Conservation (phyloP, 345 rosid genomes). For the Eucalyptus camaldulensis region DNA sequence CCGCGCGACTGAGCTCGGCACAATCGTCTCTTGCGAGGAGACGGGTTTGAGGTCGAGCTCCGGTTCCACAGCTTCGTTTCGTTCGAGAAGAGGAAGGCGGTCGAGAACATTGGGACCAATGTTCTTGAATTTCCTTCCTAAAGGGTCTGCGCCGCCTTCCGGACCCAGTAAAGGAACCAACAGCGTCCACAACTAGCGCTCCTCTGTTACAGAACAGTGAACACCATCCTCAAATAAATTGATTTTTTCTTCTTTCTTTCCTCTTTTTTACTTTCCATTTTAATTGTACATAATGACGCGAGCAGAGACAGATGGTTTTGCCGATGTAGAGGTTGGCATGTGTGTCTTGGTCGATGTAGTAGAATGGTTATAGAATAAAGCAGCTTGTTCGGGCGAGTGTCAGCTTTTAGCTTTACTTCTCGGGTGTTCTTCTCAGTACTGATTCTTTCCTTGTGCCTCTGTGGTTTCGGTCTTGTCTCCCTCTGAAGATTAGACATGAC, state of each 20-base stretch:
- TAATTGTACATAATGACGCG: background rate
- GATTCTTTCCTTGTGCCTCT: background rate
- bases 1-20: background rate
- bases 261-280: background rate
- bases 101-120: slow-evolving; percentile 13
- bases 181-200: slow-evolving; percentile 15
- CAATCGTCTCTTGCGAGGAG: background rate
- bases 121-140: slow-evolving; percentile 47
- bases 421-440: background rate
- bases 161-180: slow-evolving; percentile 45
- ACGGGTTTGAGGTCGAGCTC: background rate
- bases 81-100: background rate
- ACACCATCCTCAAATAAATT: background rate
- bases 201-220: background rate
- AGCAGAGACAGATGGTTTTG: background rate
- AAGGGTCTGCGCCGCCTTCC: slow-evolving; percentile 31
- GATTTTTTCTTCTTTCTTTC: background rate
- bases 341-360: background rate
- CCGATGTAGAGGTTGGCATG: background rate
- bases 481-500: background rate
- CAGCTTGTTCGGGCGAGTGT: background rate
- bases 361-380: background rate
- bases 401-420: background rate
- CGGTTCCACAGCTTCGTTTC: background rate
- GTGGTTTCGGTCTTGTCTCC: background rate